Percentiles rank a stretch among this genome's conserved stretches.
Conservation (phyloP, 2,329 filamentous ascomycete species). For the Trichoderma atrobrunneum region DNA sequence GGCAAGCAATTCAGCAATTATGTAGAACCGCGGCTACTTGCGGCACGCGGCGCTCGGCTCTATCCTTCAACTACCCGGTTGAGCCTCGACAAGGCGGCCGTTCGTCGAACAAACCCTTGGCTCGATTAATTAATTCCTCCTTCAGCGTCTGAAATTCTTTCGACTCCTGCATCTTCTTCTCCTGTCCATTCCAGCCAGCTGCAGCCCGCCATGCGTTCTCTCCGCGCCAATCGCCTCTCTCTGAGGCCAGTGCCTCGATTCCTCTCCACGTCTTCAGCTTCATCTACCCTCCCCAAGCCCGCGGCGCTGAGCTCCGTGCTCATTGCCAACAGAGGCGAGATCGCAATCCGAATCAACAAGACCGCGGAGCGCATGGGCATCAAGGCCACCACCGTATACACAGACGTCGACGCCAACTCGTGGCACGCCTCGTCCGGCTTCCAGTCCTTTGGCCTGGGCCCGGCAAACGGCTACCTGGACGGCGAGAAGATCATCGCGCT, state of each 20-base stretch:
- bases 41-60: constrained; percentile 16
- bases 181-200: neutral
- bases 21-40: constrained; percentile 14
- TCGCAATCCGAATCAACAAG: constrained; percentile 85
- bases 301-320: constrained; percentile 73
- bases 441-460: constrained; percentile 78
- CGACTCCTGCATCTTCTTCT: neutral
- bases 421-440: constrained; percentile 87
- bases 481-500: constrained; percentile 87
- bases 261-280: constrained; percentile 31
- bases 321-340: constrained; percentile 96
- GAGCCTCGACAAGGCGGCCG: constrained; percentile 3
- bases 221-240: constrained; percentile 50
- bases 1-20: neutral
- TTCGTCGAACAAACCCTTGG: neutral
- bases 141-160: constrained; percentile 8
- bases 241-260: constrained; percentile 44
- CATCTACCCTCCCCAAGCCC: constrained; percentile 33
- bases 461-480: constrained; percentile 84
- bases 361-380: constrained; percentile 89
- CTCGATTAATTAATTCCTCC: constrained; percentile 1
- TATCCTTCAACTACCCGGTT: neutral
- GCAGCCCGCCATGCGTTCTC: constrained; percentile 49
- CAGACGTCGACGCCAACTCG: constrained; percentile 79
- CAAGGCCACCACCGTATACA: constrained; percentile 90